Percentiles rank a stretch among this genome's conserved stretches.
These are phyloP conservation scores for Mortierella sp. DNA, from an alignment of 371 early-diverging fungal genomes.

Conservation along the genomic window DNA sequence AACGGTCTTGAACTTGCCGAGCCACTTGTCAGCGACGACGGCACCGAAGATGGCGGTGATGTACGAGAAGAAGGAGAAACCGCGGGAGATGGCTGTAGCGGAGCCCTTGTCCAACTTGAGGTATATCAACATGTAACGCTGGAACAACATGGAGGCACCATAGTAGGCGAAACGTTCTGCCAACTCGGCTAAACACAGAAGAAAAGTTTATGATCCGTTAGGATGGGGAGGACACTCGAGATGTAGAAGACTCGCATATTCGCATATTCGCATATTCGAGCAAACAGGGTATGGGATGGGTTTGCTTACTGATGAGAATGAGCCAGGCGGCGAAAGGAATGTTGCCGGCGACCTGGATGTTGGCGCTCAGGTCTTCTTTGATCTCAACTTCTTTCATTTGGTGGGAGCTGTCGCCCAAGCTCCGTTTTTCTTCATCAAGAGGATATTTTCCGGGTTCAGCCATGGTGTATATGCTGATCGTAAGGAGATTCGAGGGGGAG, in stretches of 20 bases:
- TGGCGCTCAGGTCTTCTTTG: slow-evolving; percentile 24
- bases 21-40: slow-evolving; percentile 79
- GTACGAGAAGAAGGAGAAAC: slow-evolving; percentile 87
- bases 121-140: slow-evolving; percentile 67
- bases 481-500: background rate
- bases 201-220: background rate
- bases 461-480: background rate
- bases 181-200: slow-evolving; percentile 55
- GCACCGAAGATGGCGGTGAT: slow-evolving; percentile 84
- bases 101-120: slow-evolving; percentile 62
- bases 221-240: background rate
- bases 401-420: background rate
- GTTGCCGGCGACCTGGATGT: slow-evolving; percentile 55
- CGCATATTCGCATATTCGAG: slow-evolving; percentile 12
- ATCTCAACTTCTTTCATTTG: slow-evolving; percentile 21
- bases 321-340: slow-evolving; percentile 65
- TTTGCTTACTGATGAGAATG: slow-evolving; percentile 61
- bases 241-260: too few relatives aligned
- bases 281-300: slow-evolving; percentile 2
- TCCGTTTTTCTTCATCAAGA: slow-evolving; percentile 24
- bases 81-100: slow-evolving; percentile 76
- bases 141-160: slow-evolving; percentile 77
- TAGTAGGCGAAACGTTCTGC: slow-evolving; percentile 84
- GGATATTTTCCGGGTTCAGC: background rate
- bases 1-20: slow-evolving; percentile 87